Evolutionary conservation across 2,329 filamentous ascomycete genomes (phyloP).

Genomic region (Ceratocystiopsis sp.): DNA sequence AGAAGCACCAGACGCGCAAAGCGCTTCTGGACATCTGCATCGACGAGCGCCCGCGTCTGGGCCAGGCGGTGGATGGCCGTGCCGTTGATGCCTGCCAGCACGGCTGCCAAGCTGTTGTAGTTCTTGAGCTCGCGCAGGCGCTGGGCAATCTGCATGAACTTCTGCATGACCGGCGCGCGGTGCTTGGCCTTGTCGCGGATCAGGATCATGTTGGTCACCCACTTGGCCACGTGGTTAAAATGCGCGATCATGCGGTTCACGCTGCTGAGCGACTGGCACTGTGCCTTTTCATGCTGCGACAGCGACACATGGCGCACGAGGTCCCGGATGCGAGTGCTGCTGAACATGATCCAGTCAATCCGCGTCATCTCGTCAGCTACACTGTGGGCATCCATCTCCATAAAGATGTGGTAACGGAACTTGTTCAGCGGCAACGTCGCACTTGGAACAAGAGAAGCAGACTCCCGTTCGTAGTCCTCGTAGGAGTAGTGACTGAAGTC

Average conservation of each 20-base stretch:
- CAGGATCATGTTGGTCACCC: slow-evolving; percentile 70
- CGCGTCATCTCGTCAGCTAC: slow-evolving; percentile 84
- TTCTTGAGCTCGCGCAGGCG: slow-evolving; percentile 87
- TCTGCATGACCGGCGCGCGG: slow-evolving; percentile 76
- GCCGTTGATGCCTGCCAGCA: slow-evolving; percentile 83
- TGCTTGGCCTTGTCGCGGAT: slow-evolving; percentile 94
- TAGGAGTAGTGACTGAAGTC: slow-evolving; percentile 45
- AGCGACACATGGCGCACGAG: slow-evolving; percentile 82
- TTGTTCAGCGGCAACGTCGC: slow-evolving; percentile 60
- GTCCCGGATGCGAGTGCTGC: slow-evolving; percentile 81
- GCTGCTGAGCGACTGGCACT: slow-evolving; percentile 61
- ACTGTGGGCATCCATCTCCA: slow-evolving; percentile 69
- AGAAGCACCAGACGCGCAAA: slow-evolving; percentile 79
- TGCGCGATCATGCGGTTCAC: slow-evolving; percentile 91
- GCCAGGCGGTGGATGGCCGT: slow-evolving; percentile 69
- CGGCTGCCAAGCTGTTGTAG: slow-evolving; percentile 89
- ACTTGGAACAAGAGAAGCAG: slow-evolving; percentile 52
- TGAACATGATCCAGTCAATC: slow-evolving; percentile 98
- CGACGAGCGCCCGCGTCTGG: slow-evolving; percentile 63
- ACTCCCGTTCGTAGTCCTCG: slow-evolving; percentile 69
- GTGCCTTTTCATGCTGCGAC: slow-evolving; percentile 51
- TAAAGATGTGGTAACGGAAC: slow-evolving; percentile 74
- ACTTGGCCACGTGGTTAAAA: slow-evolving; percentile 72
- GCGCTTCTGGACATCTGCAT: slow-evolving; percentile 55
- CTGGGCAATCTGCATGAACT: slow-evolving; percentile 80